These are phyloP conservation scores for Aphanomyces cochlioides DNA, from an alignment of 352 stramenopile species.

Conservation along the genomic window DNA sequence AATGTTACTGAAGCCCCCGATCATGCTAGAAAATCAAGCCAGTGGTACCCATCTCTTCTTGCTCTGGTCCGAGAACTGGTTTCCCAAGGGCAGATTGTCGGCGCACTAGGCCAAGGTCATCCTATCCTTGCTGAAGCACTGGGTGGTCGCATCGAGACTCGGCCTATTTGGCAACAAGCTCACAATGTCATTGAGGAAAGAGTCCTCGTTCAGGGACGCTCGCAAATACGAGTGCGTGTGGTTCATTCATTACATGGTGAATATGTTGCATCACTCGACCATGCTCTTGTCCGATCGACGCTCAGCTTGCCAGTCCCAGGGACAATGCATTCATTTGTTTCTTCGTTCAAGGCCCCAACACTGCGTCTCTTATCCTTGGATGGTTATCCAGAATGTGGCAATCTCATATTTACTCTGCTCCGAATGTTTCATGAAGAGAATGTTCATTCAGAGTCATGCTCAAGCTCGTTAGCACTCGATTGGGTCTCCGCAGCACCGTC, in stretches of 20 bases:
- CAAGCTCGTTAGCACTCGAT: neutral
- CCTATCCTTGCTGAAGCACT: slow-evolving; percentile 11
- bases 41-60: slow-evolving; percentile 3
- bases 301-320: slow-evolving; percentile 1
- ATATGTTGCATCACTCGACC: neutral
- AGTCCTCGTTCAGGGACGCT: neutral
- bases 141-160: neutral
- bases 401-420: slow-evolving; percentile 7
- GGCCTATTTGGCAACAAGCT: neutral
- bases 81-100: neutral
- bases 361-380: slow-evolving; percentile 18
- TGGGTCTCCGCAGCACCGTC: neutral
- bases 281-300: too few relatives aligned
- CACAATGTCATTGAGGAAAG: slow-evolving; percentile 26
- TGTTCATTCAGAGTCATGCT: neutral
- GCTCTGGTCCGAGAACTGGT: slow-evolving; percentile 2
- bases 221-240: neutral
- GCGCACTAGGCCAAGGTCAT: slow-evolving; percentile 19
- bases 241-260: slow-evolving; percentile 23
- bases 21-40: neutral
- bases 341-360: neutral
- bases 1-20: neutral
- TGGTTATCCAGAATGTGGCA: slow-evolving; percentile 21
- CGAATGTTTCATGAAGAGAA: neutral
- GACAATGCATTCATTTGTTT: slow-evolving; percentile 11